A percentile compares a stretch with the other conserved stretches of the same genome.
These are phyloP conservation scores for Exserohilum rostratum DNA, from an alignment of 2,329 filamentous ascomycete genomes.

Conservation along the genomic window DNA sequence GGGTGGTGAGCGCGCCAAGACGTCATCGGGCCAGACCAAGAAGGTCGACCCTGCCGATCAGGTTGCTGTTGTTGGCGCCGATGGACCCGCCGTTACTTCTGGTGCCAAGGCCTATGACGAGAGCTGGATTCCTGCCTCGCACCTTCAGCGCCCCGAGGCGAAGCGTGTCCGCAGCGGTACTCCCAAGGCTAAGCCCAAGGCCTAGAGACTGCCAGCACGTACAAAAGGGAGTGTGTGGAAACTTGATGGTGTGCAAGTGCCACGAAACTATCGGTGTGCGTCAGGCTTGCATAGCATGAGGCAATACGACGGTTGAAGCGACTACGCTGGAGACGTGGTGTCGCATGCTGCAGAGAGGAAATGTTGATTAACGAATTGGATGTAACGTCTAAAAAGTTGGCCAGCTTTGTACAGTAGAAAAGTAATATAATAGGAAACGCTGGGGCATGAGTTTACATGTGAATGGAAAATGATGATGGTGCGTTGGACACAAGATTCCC, in stretches of 20 bases:
- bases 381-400: slow-evolving; percentile 22
- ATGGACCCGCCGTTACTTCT: slow-evolving; percentile 71
- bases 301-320: background rate
- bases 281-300: background rate
- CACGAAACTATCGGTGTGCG: background rate
- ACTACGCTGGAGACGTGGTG: background rate
- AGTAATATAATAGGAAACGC: slow-evolving; percentile 10
- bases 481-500: background rate
- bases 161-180: slow-evolving; percentile 62
- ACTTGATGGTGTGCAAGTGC: background rate
- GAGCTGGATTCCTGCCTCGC: slow-evolving; percentile 90
- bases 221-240: background rate
- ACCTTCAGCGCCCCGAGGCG: slow-evolving; percentile 83
- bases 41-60: slow-evolving; percentile 67
- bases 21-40: slow-evolving; percentile 67
- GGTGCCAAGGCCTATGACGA: slow-evolving; percentile 81
- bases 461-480: background rate
- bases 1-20: slow-evolving; percentile 69
- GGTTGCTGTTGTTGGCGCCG: slow-evolving; percentile 69
- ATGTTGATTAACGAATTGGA: slow-evolving; percentile 13
- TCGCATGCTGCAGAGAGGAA: background rate
- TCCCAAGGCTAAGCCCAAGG: slow-evolving; percentile 48
- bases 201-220: slow-evolving; percentile 19
- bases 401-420: slow-evolving; percentile 26
- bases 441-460: background rate